Evolutionary conservation across 139 green algal genomes (phyloP).

Genomic region (Microglena sp.): DNA sequence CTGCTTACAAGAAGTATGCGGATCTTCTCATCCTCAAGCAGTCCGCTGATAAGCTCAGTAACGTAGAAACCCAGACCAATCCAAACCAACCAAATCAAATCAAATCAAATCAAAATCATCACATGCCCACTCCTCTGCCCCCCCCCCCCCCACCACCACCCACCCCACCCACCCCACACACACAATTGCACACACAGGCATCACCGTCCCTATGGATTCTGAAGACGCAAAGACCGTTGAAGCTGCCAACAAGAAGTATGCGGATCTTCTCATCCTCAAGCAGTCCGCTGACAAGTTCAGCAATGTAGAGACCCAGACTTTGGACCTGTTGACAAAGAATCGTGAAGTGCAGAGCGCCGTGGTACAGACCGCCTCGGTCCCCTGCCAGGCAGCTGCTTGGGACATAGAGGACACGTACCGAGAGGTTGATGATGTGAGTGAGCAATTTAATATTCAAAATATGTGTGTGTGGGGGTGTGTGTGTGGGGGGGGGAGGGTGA

Average conservation of each 20-base stretch:
- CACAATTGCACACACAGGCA: slow-evolving; percentile 16
- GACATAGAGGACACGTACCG: slow-evolving; percentile 40
- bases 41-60: too few species aligned
- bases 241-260: slow-evolving; percentile 39
- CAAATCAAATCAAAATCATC: not conserved
- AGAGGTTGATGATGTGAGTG: slow-evolving; percentile 14
- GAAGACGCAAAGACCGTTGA: slow-evolving; percentile 36
- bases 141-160: too few species aligned
- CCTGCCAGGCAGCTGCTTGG: slow-evolving; percentile 34
- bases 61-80: not conserved
- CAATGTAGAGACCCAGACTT: slow-evolving; percentile 28
- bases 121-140: not conserved
- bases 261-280: slow-evolving; percentile 26
- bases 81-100: not conserved
- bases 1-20: slow-evolving; percentile 37
- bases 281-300: slow-evolving; percentile 18
- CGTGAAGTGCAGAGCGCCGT: slow-evolving; percentile 39
- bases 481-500: too few species aligned
- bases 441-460: too few species aligned
- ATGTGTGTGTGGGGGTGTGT: too few species aligned
- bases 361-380: not conserved
- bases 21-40: slow-evolving; percentile 1
- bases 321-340: slow-evolving; percentile 33
- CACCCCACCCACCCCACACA: too few species aligned
- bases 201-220: slow-evolving; percentile 36